phyloP scores from a whole-genome alignment of 306 rosid genomes.

The Cucurbita moschata region DNA sequence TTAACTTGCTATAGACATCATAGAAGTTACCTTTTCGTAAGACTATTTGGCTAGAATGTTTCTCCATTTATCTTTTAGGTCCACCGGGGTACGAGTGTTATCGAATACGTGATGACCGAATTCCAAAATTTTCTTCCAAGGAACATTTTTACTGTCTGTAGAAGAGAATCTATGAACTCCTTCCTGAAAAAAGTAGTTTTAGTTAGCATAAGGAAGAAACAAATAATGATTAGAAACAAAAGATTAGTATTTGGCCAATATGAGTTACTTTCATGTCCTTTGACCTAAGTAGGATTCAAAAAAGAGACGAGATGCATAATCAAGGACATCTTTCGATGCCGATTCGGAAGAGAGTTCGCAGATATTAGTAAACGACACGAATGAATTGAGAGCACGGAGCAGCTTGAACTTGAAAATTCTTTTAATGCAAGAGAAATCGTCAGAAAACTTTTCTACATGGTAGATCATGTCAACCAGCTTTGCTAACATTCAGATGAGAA shows the following conservation, averaged over 20 bases:
- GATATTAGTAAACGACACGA: not conserved
- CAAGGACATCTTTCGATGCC: not conserved
- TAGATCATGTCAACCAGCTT: not conserved
- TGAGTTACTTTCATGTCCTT: not conserved
- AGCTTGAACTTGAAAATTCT: not conserved
- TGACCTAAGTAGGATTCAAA: too few species aligned
- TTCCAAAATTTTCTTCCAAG: constrained; percentile 35
- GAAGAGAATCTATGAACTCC: constrained; percentile 26
- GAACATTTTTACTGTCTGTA: constrained; percentile 11
- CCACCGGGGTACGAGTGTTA: constrained; percentile 23
- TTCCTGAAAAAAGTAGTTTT: constrained; percentile 32
- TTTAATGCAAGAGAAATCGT: not conserved
- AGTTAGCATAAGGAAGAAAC: not conserved
- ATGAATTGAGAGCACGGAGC: not conserved
- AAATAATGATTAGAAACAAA: not conserved
- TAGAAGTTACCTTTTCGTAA: not conserved
- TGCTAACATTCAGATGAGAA: not conserved
- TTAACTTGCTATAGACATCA: not conserved
- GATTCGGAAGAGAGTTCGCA: not conserved
- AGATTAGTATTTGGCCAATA: not conserved
- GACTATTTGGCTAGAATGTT: not conserved
- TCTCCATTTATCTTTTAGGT: constrained; percentile 81
- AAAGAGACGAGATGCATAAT: not conserved
- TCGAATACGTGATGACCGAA: constrained; percentile 21
- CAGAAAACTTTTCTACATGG: not conserved